Conservation (phyloP, 2,329 filamentous ascomycete species). For the Trichophyton simii region DNA sequence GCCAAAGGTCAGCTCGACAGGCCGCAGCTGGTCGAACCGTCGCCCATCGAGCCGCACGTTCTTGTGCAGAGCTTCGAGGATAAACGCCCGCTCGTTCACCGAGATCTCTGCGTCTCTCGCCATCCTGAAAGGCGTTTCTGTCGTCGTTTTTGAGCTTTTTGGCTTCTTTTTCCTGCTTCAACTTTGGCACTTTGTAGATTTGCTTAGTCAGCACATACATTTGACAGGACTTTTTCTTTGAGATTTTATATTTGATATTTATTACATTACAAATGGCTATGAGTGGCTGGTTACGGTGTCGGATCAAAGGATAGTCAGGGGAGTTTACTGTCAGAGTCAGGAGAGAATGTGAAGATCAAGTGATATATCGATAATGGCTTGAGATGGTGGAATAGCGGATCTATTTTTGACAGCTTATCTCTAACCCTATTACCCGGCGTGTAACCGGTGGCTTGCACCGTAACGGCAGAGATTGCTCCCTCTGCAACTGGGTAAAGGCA, state of each 20-base stretch:
- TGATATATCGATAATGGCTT: not conserved
- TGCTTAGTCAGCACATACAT: not conserved
- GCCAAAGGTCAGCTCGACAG: conserved; percentile 66
- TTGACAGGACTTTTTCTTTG: too few species aligned
- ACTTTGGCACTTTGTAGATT: not conserved
- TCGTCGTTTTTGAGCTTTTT: not conserved
- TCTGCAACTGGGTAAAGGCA: too few species aligned
- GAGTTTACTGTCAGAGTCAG: not conserved
- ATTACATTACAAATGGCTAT: not conserved
- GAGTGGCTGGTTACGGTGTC: too few species aligned
- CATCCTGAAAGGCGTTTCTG: conserved; percentile 7
- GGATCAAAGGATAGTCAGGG: not conserved
- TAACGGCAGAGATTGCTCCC: not conserved
- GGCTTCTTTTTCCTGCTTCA: not conserved
- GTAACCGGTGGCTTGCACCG: not conserved
- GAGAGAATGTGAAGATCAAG: not conserved
- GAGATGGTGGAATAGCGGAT: not conserved
- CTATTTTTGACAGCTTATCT: not conserved
- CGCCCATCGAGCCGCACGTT: conserved; percentile 76
- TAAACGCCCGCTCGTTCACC: conserved; percentile 74
- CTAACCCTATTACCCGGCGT: not conserved
- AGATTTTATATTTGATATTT: not conserved
- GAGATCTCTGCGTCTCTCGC: conserved; percentile 51
- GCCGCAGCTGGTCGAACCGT: conserved; percentile 64
- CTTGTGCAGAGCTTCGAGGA: conserved; percentile 68